Conservation (phyloP, 352 stramenopile genomes). For the Pythium guiyangense region DNA sequence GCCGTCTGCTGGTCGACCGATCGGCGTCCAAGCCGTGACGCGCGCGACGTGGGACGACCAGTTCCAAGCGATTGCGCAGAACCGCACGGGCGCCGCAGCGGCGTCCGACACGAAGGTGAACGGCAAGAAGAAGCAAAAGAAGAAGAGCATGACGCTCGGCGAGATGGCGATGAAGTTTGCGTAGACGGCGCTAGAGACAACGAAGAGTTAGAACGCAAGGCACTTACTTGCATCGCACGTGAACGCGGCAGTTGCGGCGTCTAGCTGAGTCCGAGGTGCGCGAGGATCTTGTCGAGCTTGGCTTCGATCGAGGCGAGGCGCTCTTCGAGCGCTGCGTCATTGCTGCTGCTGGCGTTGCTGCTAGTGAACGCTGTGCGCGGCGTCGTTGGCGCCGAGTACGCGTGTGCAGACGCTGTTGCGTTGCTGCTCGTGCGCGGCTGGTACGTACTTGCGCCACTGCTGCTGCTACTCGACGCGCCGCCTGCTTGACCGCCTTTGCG, state of each 20-base stretch:
- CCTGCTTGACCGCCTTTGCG: constrained; percentile 24
- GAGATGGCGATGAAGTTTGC: constrained; percentile 82
- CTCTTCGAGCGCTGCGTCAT: constrained; percentile 32
- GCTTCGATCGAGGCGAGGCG: constrained; percentile 72
- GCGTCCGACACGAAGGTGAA: constrained; percentile 8
- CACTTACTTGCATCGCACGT: neutral
- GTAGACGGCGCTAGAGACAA: constrained; percentile 24
- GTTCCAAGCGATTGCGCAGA: constrained; percentile 66
- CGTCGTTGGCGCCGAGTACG: constrained; percentile 51
- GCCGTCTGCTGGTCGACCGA: constrained; percentile 40
- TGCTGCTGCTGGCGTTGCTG: constrained; percentile 9
- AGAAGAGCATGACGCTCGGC: constrained; percentile 74
- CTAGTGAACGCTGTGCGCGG: constrained; percentile 27
- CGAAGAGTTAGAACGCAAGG: too few relatives aligned
- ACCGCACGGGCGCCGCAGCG: constrained; percentile 25
- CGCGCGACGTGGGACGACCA: constrained; percentile 82
- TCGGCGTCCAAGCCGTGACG: constrained; percentile 72
- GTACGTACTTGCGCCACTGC: constrained; percentile 11
- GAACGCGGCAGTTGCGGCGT: constrained; percentile 4
- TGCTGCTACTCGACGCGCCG: constrained; percentile 10
- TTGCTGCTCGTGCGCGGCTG: constrained; percentile 4
- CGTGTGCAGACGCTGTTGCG: constrained; percentile 6
- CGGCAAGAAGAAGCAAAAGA: constrained; percentile 80
- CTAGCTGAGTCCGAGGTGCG: constrained; percentile 71
- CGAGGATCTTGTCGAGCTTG: constrained; percentile 90